A percentile compares a stretch with the other conserved stretches of the same genome.
These are phyloP conservation scores for Tetrastigma voinierianum DNA, from an alignment of 164 flowering plant species.

Conservation along the genomic window DNA sequence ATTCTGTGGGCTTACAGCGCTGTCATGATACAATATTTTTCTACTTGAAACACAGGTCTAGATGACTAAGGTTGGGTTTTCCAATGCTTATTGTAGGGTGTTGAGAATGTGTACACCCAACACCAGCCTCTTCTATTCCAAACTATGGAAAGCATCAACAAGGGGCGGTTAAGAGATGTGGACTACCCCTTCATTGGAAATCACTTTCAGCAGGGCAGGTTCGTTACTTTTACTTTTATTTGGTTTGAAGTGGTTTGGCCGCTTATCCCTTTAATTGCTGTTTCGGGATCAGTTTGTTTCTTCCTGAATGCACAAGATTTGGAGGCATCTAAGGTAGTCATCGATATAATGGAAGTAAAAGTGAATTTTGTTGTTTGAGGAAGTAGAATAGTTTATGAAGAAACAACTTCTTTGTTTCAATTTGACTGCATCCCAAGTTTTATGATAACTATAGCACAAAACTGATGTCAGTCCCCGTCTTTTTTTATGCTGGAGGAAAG, in stretches of 20 bases:
- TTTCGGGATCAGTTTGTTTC: not conserved
- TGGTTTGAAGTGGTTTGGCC: too few species aligned
- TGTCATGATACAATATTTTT: conserved; percentile 13
- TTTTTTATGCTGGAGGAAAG: too few species aligned
- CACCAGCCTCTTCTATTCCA: conserved; percentile 95
- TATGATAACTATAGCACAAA: too few species aligned
- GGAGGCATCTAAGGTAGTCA: too few species aligned
- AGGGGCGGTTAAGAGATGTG: conserved; percentile 88
- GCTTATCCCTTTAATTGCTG: not conserved
- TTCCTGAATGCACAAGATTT: too few species aligned
- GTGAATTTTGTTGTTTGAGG: too few species aligned
- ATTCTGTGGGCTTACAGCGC: conserved; percentile 99
- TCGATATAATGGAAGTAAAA: too few species aligned
- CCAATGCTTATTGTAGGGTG: conserved; percentile 55
- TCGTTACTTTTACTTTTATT: conserved; percentile 20
- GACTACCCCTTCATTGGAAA: conserved; percentile 96
- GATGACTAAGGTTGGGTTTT: not conserved
- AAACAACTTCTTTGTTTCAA: too few species aligned
- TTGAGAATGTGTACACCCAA: conserved; percentile 98
- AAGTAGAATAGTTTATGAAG: too few species aligned
- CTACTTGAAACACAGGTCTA: not conserved
- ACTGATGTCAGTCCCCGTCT: too few species aligned
- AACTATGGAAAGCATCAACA: conserved; percentile 88
- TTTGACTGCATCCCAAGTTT: too few species aligned
- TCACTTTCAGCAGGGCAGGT: conserved; percentile 97